phyloP scores from a whole-genome alignment of 1,139 yeast species.

The Pneumocystis wakefieldiae region DNA sequence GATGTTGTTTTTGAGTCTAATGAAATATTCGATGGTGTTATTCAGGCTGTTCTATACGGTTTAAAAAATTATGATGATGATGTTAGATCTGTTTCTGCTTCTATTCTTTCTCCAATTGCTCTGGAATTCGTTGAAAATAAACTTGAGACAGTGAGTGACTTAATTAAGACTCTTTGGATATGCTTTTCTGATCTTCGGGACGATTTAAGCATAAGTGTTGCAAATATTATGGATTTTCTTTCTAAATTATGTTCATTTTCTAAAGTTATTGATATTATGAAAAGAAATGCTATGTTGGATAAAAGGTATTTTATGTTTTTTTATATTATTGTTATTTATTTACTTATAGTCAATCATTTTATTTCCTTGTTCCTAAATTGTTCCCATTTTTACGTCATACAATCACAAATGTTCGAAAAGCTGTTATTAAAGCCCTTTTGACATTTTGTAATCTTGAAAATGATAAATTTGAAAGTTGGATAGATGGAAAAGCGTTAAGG shows the following conservation, averaged over 20 bases:
- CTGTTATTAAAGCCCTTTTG: conserved; percentile 65
- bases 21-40: conserved; percentile 52
- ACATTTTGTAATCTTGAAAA: conserved; percentile 65
- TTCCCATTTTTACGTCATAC: conserved; percentile 92
- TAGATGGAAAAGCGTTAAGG: conserved; percentile 54
- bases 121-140: conserved; percentile 60
- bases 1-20: conserved; percentile 50
- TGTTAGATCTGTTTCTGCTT: conserved; percentile 93
- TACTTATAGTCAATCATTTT: conserved; percentile 35
- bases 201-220: conserved; percentile 86
- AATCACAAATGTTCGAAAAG: conserved; percentile 75
- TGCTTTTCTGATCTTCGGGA: conserved; percentile 73
- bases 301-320: not conserved
- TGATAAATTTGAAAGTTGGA: conserved; percentile 48
- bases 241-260: conserved; percentile 77
- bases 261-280: conserved; percentile 57
- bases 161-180: conserved; percentile 73
- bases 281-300: conserved; percentile 38
- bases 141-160: conserved; percentile 43
- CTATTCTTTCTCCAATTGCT: conserved; percentile 81
- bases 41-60: conserved; percentile 78
- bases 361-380: conserved; percentile 69
- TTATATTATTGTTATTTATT: conserved; percentile 22
- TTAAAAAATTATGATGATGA: conserved; percentile 73
- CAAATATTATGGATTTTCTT: conserved; percentile 86